Conservation (phyloP, 768 basidiomycete genomes). For the Ramaria rubella region DNA sequence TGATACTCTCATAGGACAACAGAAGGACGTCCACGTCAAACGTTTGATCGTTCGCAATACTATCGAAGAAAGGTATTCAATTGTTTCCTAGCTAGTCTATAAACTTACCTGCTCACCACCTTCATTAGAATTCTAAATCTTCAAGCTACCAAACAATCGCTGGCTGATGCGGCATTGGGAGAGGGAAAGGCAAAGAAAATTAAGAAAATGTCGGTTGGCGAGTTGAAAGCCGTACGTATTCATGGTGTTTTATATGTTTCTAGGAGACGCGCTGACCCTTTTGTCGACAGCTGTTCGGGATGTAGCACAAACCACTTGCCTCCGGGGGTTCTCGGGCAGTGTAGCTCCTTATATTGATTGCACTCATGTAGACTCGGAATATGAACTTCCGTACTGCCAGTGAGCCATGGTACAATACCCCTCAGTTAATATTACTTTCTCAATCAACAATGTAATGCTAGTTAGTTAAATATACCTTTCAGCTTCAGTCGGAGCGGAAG, state of each 20-base stretch:
- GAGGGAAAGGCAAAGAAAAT: conserved; percentile 58
- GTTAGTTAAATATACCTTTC: too few relatives aligned
- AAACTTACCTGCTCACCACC: neutral
- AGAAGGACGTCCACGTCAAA: conserved; percentile 61
- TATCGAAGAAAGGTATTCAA: conserved; percentile 63
- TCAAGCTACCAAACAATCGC: conserved; percentile 61
- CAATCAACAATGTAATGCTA: too few relatives aligned
- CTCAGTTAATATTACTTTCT: too few relatives aligned
- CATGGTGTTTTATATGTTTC: neutral
- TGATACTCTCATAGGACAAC: conserved; percentile 36
- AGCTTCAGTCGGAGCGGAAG: too few relatives aligned
- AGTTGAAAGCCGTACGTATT: conserved; percentile 51
- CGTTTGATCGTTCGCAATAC: conserved; percentile 61
- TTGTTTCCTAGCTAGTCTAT: neutral
- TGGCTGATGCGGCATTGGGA: conserved; percentile 64
- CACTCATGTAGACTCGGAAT: too few relatives aligned
- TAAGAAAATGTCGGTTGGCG: conserved; percentile 60
- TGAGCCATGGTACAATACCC: too few relatives aligned
- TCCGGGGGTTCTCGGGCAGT: too few relatives aligned
- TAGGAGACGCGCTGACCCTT: too few relatives aligned
- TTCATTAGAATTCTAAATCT: conserved; percentile 53
- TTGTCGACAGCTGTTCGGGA: conserved; percentile 6
- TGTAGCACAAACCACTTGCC: neutral
- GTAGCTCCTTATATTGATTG: too few relatives aligned
- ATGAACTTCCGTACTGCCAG: too few relatives aligned